Conservation (phyloP, 306 rosid genomes). For the Prunus persica region Prunus_persica_NCBIv2 NC_034010.1:25230501-25231000, state of each 20-base stretch:
- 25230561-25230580: conserved; percentile 93
- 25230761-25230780: not conserved
- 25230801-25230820: not conserved
- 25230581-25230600: conserved; percentile 73
- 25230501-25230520: conserved; percentile 17
- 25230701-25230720: not conserved
- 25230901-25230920: not conserved
- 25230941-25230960: not conserved
- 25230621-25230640: conserved; percentile 77
- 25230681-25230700: not conserved
- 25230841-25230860: not conserved
- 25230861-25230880: too few relatives aligned
- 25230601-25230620: conserved; percentile 68
- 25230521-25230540: not conserved
- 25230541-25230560: conserved; percentile 22
- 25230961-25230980: too few relatives aligned
- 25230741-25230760: not conserved
- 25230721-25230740: not conserved
- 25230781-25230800: too few relatives aligned
- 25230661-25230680: not conserved
- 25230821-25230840: not conserved
- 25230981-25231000: too few relatives aligned
- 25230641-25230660: not conserved
- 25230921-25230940: not conserved
- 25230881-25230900: not conserved